A percentile compares a stretch with the other conserved stretches of the same genome.
Evolutionary conservation across 495 filamentous ascomycete genomes (phyloP).

Genomic region (Aspergillus bridgeri): DNA sequence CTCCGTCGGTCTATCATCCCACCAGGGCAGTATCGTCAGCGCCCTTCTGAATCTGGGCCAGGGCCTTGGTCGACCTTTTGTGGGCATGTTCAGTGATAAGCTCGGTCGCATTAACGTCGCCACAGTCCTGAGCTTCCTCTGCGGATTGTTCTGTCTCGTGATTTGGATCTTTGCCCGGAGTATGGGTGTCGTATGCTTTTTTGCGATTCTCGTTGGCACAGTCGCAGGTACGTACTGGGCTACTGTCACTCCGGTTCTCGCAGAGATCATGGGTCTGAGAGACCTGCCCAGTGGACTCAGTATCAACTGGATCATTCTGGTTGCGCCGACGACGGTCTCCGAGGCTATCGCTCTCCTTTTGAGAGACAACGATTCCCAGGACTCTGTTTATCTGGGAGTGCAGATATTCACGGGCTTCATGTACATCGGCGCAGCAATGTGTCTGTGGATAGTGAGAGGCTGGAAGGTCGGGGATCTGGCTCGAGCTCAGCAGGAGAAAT

Average conservation of each 20-base stretch:
- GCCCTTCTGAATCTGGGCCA: conserved; percentile 73
- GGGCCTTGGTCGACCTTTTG: conserved; percentile 64
- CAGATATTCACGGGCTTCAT: conserved; percentile 66
- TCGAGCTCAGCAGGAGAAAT: conserved; percentile 26
- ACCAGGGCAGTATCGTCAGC: conserved; percentile 66
- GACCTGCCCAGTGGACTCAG: conserved; percentile 69
- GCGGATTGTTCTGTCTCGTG: conserved; percentile 62
- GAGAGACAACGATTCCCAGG: conserved; percentile 36
- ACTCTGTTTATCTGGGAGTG: conserved; percentile 53
- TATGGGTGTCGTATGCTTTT: conserved; percentile 67
- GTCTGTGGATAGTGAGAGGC: conserved; percentile 42
- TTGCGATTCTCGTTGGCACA: conserved; percentile 63
- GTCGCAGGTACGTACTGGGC: conserved; percentile 76
- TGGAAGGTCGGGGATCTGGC: conserved; percentile 61
- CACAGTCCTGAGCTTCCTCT: conserved; percentile 58
- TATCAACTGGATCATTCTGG: conserved; percentile 72
- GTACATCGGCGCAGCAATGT: conserved; percentile 58
- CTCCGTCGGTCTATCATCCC: conserved; percentile 60
- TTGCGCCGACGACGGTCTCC: conserved; percentile 68
- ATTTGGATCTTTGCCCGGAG: conserved; percentile 70
- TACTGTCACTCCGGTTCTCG: conserved; percentile 63
- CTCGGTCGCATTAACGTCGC: conserved; percentile 74
- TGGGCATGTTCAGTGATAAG: conserved; percentile 70
- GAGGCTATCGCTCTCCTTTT: conserved; percentile 75
- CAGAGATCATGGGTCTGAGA: conserved; percentile 72